A percentile compares a stretch with the other conserved stretches of the same genome.
phyloP scores from a whole-genome alignment of 441 rosid genomes.

The Erysimum cheiri region DNA sequence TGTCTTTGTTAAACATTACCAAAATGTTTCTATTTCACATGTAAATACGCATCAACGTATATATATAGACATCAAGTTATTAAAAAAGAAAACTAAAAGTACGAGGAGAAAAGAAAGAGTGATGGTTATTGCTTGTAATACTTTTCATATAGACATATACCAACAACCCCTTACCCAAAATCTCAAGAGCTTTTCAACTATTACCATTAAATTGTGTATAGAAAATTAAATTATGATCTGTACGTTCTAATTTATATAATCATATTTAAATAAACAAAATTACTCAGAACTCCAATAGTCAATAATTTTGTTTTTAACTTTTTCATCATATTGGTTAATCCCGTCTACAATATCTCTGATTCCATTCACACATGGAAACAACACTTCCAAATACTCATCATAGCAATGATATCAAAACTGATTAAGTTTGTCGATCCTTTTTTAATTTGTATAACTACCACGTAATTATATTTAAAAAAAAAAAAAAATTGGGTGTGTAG shows the following conservation, averaged over 20 bases:
- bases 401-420: slow-evolving; percentile 9
- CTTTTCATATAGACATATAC: background rate
- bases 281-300: background rate
- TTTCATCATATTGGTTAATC: slow-evolving; percentile 2
- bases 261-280: background rate
- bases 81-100: background rate
- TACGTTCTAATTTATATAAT: background rate
- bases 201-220: background rate
- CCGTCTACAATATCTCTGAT: slow-evolving; percentile 34
- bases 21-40: slow-evolving; percentile 26
- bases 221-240: background rate
- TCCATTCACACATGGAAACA: slow-evolving; percentile 42
- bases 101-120: background rate
- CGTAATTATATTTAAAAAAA: background rate
- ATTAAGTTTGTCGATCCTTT: background rate
- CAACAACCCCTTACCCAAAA: slow-evolving; percentile 31
- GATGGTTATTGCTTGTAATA: background rate
- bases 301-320: background rate
- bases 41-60: slow-evolving; percentile 26
- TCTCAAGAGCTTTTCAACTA: slow-evolving; percentile 6
- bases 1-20: slow-evolving; percentile 30
- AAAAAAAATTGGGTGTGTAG: background rate
- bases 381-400: slow-evolving; percentile 15
- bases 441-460: slow-evolving; percentile 4
- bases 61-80: background rate